Base-by-base conservation (phyloP, 768 basidiomycete species). In the Lactarius deliciosus region DNA sequence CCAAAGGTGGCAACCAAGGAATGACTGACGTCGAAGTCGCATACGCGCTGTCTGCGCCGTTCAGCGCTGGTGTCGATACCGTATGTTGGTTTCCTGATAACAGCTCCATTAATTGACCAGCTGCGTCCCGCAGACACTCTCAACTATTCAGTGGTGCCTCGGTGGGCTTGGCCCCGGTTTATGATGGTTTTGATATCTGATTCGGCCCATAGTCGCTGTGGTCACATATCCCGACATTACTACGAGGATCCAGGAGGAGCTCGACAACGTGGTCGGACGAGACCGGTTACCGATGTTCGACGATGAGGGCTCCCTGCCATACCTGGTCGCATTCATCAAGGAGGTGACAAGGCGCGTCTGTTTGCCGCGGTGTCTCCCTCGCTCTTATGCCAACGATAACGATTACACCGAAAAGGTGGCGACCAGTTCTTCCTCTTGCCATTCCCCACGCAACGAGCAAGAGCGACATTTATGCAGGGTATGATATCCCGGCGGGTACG, bases 281-380 rank as follows among this genome's bases (percentile, higher is more conserved):
- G 65, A 56, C 36, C 69, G 69, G 9, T 25, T 71, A 32, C 66
- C 70, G n/a, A 64, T 63, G 18, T 65, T 71, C 58, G 55, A 64
- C 25, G 70, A 71, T 43, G 65, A 68, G 50, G n/a, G 32, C 25
- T 47, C 54, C 16, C 63, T 71, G 25, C 69, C 63, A 5, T 70
- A 64, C 45, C 25, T 68, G 22, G 50, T 15, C 28, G 69, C 69
- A 2, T 57, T 70, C 40, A 68, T 70, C 20, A 70, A 70, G 34
- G 70, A 70, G 40, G 69, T 70, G n/a, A 63, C 60, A 36, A 64
- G 69, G 60, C 22, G 8, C 34, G 50, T 36, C 20, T 20, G 22
- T 15, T 30, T 22, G 38, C 6, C 20, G 18, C 20, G 8, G 6
- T 30, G 45, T 60, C 25, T 7, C 6, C 50, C 43, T 25, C 2